A percentile compares a stretch with the other conserved stretches of the same genome.
Evolutionary conservation across 768 basidiomycete genomes (phyloP).

Genomic region (Auricularia heimuer): DNA sequence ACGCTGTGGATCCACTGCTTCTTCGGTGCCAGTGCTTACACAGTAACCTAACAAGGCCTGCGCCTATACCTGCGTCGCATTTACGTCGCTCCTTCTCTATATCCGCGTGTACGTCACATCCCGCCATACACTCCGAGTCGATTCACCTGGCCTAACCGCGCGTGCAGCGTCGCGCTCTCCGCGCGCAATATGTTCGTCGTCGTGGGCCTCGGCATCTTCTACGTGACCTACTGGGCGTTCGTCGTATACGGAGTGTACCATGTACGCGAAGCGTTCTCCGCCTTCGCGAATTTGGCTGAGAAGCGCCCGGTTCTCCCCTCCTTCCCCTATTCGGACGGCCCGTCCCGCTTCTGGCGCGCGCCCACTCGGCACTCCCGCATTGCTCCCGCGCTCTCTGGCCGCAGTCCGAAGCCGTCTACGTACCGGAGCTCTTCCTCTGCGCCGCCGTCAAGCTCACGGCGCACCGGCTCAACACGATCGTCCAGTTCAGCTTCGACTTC

Average conservation of each 20-base stretch:
- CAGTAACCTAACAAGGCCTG: background rate
- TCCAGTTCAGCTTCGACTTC: background rate
- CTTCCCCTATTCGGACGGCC: no score
- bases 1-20: background rate
- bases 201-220: background rate
- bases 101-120: background rate
- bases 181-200: background rate
- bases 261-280: background rate
- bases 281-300: no score
- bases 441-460: background rate
- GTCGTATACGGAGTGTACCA: background rate
- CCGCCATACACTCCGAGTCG: background rate
- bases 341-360: no score
- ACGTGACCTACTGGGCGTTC: background rate
- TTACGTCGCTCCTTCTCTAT: background rate
- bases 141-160: background rate
- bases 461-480: background rate
- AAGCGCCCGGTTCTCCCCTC: no score
- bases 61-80: background rate
- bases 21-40: no score
- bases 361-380: background rate
- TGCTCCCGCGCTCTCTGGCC: background rate
- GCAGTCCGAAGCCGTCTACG: background rate
- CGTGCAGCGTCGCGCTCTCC: background rate
- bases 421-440: background rate